Percentiles rank a stretch among this genome's conserved stretches.
These are phyloP conservation scores for Maudiozyma saulgeensis DNA, from an alignment of 805 yeast species.

Conservation along the genomic window DNA sequence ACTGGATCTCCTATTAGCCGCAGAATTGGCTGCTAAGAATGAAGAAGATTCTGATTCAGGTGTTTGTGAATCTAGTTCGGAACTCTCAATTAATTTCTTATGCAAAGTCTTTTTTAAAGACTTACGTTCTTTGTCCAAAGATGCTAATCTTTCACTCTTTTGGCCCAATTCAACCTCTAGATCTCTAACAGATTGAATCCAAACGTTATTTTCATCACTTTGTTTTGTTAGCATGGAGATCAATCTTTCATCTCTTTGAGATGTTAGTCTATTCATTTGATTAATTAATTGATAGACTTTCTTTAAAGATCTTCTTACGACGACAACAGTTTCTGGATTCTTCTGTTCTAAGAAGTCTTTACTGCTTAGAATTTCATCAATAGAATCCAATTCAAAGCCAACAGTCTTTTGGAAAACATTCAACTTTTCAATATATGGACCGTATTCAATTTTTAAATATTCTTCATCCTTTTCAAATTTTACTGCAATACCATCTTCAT, in stretches of 20 bases:
- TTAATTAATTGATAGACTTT: constrained; percentile 21
- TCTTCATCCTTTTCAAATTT: constrained; percentile 22
- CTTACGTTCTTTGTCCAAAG: constrained; percentile 51
- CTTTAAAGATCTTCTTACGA: constrained; percentile 22
- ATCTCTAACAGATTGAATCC: constrained; percentile 67
- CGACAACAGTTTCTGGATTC: constrained; percentile 16
- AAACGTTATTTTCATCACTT: constrained; percentile 56
- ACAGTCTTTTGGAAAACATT: constrained; percentile 41
- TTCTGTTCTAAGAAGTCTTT: constrained; percentile 5
- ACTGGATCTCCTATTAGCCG: background rate
- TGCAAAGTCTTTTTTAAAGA: constrained; percentile 45
- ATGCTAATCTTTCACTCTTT: constrained; percentile 52
- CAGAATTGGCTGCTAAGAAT: background rate
- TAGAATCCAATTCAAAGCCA: constrained; percentile 38
- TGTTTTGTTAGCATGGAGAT: constrained; percentile 49
- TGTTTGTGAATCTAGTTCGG: constrained; percentile 19
- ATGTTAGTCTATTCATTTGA: constrained; percentile 24
- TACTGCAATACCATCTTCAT: constrained; percentile 19
- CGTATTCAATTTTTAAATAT: constrained; percentile 27
- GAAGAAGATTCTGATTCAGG: constrained; percentile 1
- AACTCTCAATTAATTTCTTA: constrained; percentile 25
- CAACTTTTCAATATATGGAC: constrained; percentile 38
- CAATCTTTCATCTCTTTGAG: constrained; percentile 34
- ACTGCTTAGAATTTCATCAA: constrained; percentile 35
- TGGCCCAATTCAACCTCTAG: constrained; percentile 55